These are phyloP conservation scores for Coniochaeta sp. DNA, from an alignment of 2,329 filamentous ascomycete genomes.

Conservation along the genomic window DNA sequence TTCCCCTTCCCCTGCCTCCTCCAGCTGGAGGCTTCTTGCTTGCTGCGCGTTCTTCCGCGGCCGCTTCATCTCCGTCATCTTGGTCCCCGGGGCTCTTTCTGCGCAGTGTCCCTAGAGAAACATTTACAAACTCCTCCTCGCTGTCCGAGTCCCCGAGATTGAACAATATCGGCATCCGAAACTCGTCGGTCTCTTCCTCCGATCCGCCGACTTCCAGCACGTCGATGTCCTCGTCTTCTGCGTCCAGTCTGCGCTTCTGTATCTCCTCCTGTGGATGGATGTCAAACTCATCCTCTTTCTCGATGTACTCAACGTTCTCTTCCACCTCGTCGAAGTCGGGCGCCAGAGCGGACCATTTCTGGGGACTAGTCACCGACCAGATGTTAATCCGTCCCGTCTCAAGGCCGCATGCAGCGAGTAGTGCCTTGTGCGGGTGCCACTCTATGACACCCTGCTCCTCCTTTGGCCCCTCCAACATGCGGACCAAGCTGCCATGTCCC, in stretches of 20 bases:
- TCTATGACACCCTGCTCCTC: conserved; percentile 96
- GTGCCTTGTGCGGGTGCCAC: conserved; percentile 85
- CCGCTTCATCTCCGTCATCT: conserved; percentile 54
- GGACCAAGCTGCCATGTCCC: conserved; percentile 84
- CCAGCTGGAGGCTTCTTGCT: conserved; percentile 33
- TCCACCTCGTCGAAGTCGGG: conserved; percentile 97
- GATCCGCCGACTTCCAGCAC: conserved; percentile 70
- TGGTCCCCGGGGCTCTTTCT: conserved; percentile 74
- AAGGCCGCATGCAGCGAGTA: conserved; percentile 85
- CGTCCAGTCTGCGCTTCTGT: conserved; percentile 80
- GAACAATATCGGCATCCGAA: conserved; percentile 88
- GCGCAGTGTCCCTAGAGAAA: conserved; percentile 74
- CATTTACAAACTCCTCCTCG: conserved; percentile 74
- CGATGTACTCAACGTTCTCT: conserved; percentile 95
- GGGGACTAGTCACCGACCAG: conserved; percentile 91
- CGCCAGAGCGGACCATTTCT: conserved; percentile 94
- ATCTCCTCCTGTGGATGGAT: conserved; percentile 94
- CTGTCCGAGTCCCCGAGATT: conserved; percentile 91
- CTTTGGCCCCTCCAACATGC: conserved; percentile 93
- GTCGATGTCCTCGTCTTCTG: conserved; percentile 90
- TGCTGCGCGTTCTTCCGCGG: conserved; percentile 31
- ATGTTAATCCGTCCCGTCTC: conserved; percentile 92
- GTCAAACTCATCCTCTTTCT: conserved; percentile 95
- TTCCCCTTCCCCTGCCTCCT: conserved; percentile 30
- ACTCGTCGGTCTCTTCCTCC: conserved; percentile 49